Percentiles rank a stretch among this genome's conserved stretches.
Evolutionary conservation across 2,329 filamentous ascomycete genomes (phyloP).

Genomic region (Neocucurbitaria cava): DNA sequence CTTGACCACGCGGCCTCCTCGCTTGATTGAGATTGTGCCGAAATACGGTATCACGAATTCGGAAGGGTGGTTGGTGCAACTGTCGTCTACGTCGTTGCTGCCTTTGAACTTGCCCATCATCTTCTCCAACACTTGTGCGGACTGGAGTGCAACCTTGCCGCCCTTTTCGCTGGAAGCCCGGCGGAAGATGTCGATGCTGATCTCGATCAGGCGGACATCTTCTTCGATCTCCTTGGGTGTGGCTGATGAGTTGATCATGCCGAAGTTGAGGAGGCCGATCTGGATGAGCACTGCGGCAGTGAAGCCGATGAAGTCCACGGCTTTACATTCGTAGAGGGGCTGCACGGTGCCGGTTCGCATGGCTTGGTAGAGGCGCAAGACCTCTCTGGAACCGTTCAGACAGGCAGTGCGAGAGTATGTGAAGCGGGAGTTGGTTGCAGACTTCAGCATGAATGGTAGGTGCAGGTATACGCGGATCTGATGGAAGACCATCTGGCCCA

Average conservation of each 20-base stretch:
- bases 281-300: slow-evolving; percentile 54
- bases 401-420: slow-evolving; percentile 50
- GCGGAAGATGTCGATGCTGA: slow-evolving; percentile 51
- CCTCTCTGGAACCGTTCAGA: slow-evolving; percentile 50
- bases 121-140: slow-evolving; percentile 48
- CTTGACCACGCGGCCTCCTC: slow-evolving; percentile 32
- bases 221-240: slow-evolving; percentile 40
- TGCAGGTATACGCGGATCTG: slow-evolving; percentile 55
- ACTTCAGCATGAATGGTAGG: slow-evolving; percentile 55
- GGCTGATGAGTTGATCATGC: slow-evolving; percentile 13
- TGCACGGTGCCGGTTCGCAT: slow-evolving; percentile 44
- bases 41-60: slow-evolving; percentile 52
- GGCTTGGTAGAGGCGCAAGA: slow-evolving; percentile 50
- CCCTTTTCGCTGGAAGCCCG: slow-evolving; percentile 51
- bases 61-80: slow-evolving; percentile 20
- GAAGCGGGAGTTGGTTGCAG: slow-evolving; percentile 47
- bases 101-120: slow-evolving; percentile 43
- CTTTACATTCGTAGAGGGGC: slow-evolving; percentile 56
- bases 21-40: slow-evolving; percentile 49
- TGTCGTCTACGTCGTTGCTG: slow-evolving; percentile 7
- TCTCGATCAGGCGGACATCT: slow-evolving; percentile 49
- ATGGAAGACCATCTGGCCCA: slow-evolving; percentile 54
- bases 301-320: slow-evolving; percentile 57
- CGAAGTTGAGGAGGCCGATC: slow-evolving; percentile 52
- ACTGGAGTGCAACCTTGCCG: slow-evolving; percentile 51